Base-by-base conservation (phyloP, 2,329 filamentous ascomycete genomes). In the Beauveria sp. region DNA sequence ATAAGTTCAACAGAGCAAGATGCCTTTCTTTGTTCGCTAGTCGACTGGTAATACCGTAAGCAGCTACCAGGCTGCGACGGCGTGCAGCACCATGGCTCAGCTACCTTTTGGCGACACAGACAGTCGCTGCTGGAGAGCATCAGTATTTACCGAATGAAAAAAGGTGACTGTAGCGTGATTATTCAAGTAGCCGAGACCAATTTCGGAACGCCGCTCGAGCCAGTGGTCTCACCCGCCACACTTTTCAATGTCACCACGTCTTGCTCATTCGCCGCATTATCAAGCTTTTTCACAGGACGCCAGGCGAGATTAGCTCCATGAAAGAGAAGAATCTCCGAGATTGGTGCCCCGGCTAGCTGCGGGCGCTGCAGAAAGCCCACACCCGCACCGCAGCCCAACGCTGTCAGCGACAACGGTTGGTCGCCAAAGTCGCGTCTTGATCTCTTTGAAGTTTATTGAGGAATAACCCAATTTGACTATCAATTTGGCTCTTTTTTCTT, bases 191-290 rank as follows among this genome's bases (percentile, higher is more conserved):
- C 53, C 53, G 53, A 55, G 53, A 46, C 44, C 46, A 58, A 58
- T 58, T 51, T 58, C 55, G 34, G 55, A 41, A 43, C 22, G 16
- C 44, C 55, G 55, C 55, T 51, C 46, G 46, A 58, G 46, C 55
- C 55, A 51, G 20, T 41, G 14, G 18, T 47, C 24, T 56, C 28
- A 53, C 51, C 51, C 30, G 20, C 51, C 51, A 55, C 24, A 43
- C 8, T n/a, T 22, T 28, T 22, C 50, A 52, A 52, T 34, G 50
- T 5, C 28, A 18, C 50, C 10, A 30, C 28, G 30, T 37, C 34
- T 5, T 37, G 34, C 34, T 37, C 34, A 37, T 37, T 37, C 34
- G 34, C 34, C 14, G 34, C 34, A 37, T 37, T 37, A 26, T 24
- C 20, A 24, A 43, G 18, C 22, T 18, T 26, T 47, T 16, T 47